These are phyloP conservation scores for Ceratocystis lukuohia DNA, from an alignment of 2,329 filamentous ascomycete genomes.

Conservation along the genomic window DNA sequence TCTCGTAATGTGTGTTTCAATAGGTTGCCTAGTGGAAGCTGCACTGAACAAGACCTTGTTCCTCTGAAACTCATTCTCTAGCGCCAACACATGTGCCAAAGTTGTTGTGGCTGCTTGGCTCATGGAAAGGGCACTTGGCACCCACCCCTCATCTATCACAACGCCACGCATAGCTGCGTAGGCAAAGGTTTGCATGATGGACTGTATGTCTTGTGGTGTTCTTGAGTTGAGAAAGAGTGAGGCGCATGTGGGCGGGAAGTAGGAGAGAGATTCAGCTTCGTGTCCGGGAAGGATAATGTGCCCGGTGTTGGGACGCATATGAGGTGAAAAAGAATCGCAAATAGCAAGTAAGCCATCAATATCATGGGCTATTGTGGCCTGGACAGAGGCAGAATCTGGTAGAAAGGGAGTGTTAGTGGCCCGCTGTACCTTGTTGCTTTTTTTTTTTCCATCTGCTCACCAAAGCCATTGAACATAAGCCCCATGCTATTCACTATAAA, in stretches of 20 bases:
- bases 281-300: conserved; percentile 3
- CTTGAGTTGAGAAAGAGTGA: conserved; percentile 3
- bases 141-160: background rate
- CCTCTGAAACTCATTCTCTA: background rate
- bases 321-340: background rate
- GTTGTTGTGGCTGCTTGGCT: background rate
- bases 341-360: conserved; percentile 4
- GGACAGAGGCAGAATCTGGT: background rate
- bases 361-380: background rate
- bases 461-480: background rate
- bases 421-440: too few relatives aligned
- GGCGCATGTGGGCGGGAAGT: conserved; percentile 6
- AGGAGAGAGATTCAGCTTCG: background rate
- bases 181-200: background rate
- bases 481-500: conserved; percentile 8
- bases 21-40: background rate
- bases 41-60: background rate
- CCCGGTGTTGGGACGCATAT: conserved; percentile 9
- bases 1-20: background rate
- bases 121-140: conserved; percentile 1
- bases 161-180: background rate
- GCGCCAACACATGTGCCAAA: background rate
- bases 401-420: background rate
- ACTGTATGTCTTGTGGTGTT: background rate
- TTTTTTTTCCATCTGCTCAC: background rate